Percentiles rank a stretch among this genome's conserved stretches.
These are phyloP conservation scores for Candida ficus DNA, from an alignment of 805 yeast species.

Conservation along the genomic window DNA sequence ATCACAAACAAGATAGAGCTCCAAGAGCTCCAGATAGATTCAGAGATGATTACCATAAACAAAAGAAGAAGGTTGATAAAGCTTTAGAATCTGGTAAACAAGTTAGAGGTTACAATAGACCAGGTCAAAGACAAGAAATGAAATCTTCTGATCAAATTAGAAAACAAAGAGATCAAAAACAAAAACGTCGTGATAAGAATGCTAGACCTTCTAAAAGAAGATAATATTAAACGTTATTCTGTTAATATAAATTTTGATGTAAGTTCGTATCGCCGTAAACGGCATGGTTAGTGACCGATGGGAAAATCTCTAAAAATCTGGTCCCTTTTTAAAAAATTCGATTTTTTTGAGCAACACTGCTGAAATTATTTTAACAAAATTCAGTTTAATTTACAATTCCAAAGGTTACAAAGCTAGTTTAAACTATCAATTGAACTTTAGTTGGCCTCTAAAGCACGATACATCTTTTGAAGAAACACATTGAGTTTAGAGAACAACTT, in stretches of 20 bases:
- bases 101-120: conserved; percentile 54
- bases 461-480: too few species aligned
- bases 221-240: background rate
- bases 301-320: too few species aligned
- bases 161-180: conserved; percentile 64
- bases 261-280: too few species aligned
- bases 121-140: conserved; percentile 45
- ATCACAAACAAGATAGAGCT: conserved; percentile 69
- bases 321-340: too few species aligned
- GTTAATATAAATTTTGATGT: background rate
- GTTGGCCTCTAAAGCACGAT: too few species aligned
- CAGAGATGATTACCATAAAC: conserved; percentile 81
- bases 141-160: conserved; percentile 70
- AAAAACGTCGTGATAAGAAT: conserved; percentile 76
- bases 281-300: too few species aligned
- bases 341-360: too few species aligned
- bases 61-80: conserved; percentile 73
- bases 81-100: conserved; percentile 72
- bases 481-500: too few species aligned
- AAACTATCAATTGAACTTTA: too few species aligned
- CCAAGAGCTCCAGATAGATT: conserved; percentile 89
- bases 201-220: conserved; percentile 61
- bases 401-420: too few species aligned
- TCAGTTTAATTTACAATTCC: too few species aligned
- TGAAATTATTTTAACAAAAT: too few species aligned